Evolutionary conservation across 768 basidiomycete species (phyloP), one percentile per base, ranked within the genome.

Genomic region (Sarcodon sp.): DNA sequence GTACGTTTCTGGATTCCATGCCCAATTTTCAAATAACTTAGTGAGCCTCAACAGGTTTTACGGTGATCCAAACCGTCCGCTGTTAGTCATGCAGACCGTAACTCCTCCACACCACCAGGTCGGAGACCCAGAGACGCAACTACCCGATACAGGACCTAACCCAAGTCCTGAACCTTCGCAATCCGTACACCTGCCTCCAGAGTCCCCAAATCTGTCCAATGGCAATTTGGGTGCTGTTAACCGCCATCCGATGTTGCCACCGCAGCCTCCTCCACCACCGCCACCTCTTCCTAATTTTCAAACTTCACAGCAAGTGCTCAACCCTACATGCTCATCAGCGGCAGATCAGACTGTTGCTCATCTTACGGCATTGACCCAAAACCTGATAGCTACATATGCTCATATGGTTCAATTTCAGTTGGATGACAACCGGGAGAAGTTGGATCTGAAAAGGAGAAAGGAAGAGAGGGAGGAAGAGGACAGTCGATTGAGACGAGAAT

Each of bases 381-480:
- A 67, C 15, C 66, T 84, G 66, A 63, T 83, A 46, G 61, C 68
- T 21, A 69, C 75, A 12, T 79, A 49, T 54, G 35, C 48, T 62
- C 76, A 81, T 52, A 71, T 77, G 50, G 62, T 87, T 36, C 79
- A 79, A 52, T 67, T 76, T 37, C 85, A 87, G 57, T 74, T 73
- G 18, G 82, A 85, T 54, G 76, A 82, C 34, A 75, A 73, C 51
- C 80, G 80, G 61, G 70, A 77, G 64, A 82, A 82, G 57, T 68
- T 84, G 38, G 85, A 86, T 49, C 79, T 79, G 53, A 55, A 85
- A 57, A 72, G 76, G 48, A 65, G 80, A 51, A 69, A 77, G 15
- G 83, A 86, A 51, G 82, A 83, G 53, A 67, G 83, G n/a, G 80
- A 83, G 55, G 77, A 79, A 53, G 72, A 69, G 54, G 79, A 81